These are phyloP conservation scores for Galium porrigens DNA, from an alignment of 305 asterid species.

Conservation along the genomic window DNA sequence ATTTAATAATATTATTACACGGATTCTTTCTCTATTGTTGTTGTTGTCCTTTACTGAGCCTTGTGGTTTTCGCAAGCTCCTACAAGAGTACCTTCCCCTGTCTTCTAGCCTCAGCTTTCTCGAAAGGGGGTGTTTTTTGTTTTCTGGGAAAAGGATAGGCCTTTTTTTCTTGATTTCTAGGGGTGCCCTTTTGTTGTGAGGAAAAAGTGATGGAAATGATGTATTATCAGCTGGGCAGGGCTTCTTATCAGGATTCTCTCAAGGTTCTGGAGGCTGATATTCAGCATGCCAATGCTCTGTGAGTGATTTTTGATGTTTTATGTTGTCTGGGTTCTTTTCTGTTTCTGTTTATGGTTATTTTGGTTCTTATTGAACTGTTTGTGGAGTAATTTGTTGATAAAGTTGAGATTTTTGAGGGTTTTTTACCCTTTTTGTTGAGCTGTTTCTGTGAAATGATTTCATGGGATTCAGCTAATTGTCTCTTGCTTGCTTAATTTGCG, in stretches of 20 bases:
- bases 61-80: constrained; percentile 28
- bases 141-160: not conserved
- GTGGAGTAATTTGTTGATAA: constrained; percentile 3
- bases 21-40: constrained; percentile 18
- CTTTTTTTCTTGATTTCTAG: constrained; percentile 7
- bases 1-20: constrained; percentile 1
- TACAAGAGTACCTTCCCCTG: constrained; percentile 17
- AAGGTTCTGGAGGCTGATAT: constrained; percentile 69
- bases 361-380: not conserved
- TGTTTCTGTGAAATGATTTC: not conserved
- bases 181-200: not conserved
- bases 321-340: constrained; percentile 17
- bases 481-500: not conserved
- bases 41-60: constrained; percentile 24
- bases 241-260: constrained; percentile 53
- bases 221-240: constrained; percentile 52
- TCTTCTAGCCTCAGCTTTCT: constrained; percentile 14
- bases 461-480: not conserved
- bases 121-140: constrained; percentile 8
- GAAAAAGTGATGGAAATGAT: constrained; percentile 38
- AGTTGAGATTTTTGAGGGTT: not conserved
- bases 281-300: constrained; percentile 75
- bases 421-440: not conserved
- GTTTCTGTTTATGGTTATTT: constrained; percentile 2
- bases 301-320: constrained; percentile 19